phyloP scores from a whole-genome alignment of 768 basidiomycete species.

The Cyclocybe aegerita region DNA sequence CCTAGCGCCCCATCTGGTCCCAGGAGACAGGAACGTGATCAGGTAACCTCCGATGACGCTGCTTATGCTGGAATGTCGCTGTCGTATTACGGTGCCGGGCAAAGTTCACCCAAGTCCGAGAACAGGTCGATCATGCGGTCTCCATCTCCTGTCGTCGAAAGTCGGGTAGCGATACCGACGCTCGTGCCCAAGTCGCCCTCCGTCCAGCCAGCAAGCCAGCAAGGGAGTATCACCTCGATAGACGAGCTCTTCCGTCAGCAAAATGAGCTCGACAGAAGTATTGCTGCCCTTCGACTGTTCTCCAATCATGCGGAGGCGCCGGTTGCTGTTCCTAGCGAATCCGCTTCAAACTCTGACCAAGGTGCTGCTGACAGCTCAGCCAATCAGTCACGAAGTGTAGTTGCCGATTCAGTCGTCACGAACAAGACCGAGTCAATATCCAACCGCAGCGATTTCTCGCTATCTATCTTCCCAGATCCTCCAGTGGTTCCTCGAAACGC shows the following conservation, averaged over 20 bases:
- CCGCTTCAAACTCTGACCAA: neutral
- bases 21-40: no score
- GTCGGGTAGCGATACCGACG: no score
- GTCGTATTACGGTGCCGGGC: constrained; percentile 24
- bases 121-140: no score
- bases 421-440: constrained; percentile 33
- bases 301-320: constrained; percentile 21
- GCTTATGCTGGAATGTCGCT: constrained; percentile 20
- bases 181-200: constrained; percentile 3
- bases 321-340: neutral
- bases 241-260: constrained; percentile 60
- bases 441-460: constrained; percentile 56
- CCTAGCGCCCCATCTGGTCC: no score
- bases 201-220: constrained; percentile 14
- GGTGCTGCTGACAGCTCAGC: neutral
- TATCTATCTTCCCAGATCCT: constrained; percentile 70
- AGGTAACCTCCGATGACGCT: neutral
- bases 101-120: neutral
- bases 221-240: constrained; percentile 36
- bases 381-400: constrained; percentile 15
- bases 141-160: no score
- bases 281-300: constrained; percentile 54
- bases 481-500: constrained; percentile 29
- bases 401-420: constrained; percentile 14
- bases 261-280: constrained; percentile 62